Evolutionary conservation across 1,139 yeast genomes (phyloP), one percentile per base, ranked within the genome.

Genomic region (Arxiozyma slooffiae): DNA sequence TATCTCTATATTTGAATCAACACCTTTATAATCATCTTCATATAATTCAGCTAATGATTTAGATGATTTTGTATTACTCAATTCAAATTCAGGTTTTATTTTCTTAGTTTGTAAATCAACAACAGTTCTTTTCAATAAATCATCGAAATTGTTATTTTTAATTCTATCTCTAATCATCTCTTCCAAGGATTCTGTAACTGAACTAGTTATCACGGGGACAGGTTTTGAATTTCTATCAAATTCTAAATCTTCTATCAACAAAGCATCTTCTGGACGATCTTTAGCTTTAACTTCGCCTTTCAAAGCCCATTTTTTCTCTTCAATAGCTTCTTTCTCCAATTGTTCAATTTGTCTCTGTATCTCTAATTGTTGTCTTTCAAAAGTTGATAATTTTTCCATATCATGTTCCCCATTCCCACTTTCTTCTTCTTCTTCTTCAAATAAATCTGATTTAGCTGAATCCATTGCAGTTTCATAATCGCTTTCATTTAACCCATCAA

Each of bases 221-320:
- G 94, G 90, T 59, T 83, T 85, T 7, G 87, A 77, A 7, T 81
- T 80, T 58, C 89, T 76, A 55, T 85, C 94, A 60, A 84, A 82
- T 55, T 84, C 87, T 47, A 85, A 63, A 38, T 79, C 84, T 56
- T 81, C 87, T 30, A 78, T 79, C 44, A 85, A 64, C 39, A 92
- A 72, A 1, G 97, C 84, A 68, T 92, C 96, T 47, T 75, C 73
- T 4, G 96, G 96, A 63, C 98, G 78, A 58, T 84, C 87, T 55
- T 76, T 79, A 1, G 90, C 86, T 49, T 79, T 77, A 1, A 88
- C 89, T 69, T 92, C 98, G 68, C 98, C 98, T 64, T 82, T 85
- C 77, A 90, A 77, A 8, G 95, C 82, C 98, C 98, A 92, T 61
- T 82, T 82, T 72, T 92, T 92, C 54, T 85, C 92, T 1, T 89